These are phyloP conservation scores for Nannochloropsis gaditana DNA, from an alignment of 108 stramenopile genomes.

Conservation along the genomic window DNA sequence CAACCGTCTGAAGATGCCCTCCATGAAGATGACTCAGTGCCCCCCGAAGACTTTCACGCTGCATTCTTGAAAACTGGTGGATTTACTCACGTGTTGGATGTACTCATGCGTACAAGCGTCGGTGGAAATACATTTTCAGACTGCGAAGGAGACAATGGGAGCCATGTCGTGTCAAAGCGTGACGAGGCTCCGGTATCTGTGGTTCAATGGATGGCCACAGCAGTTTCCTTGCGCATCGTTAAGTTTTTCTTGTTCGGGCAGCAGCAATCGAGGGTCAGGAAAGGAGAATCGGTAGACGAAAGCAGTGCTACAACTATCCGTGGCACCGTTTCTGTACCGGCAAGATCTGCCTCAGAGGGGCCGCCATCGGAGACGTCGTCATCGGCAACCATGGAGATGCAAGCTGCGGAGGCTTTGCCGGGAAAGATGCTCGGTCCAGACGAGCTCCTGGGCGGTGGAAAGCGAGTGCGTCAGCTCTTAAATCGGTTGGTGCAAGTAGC, in stretches of 20 bases:
- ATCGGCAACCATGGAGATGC: too few relatives aligned
- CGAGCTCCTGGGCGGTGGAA: neutral
- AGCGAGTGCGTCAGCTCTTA: neutral
- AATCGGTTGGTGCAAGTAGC: neutral
- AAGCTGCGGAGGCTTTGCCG: neutral
- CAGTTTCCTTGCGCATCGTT: conserved; percentile 35
- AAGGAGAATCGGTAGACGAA: neutral
- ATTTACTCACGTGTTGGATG: conserved; percentile 68
- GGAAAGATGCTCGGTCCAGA: neutral
- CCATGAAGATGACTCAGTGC: conserved; percentile 39
- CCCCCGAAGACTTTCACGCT: conserved; percentile 57
- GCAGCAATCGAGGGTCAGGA: neutral
- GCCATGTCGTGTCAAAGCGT: too few relatives aligned
- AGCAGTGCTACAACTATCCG: neutral
- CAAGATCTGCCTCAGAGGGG: neutral
- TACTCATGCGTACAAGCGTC: conserved; percentile 54
- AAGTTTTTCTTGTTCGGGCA: conserved; percentile 35
- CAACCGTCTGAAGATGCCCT: conserved; percentile 69
- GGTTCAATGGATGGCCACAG: conserved; percentile 31
- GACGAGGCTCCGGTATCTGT: neutral
- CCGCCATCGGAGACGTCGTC: too few relatives aligned
- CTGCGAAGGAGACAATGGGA: too few relatives aligned
- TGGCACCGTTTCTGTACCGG: neutral
- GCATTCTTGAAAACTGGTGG: conserved; percentile 82
- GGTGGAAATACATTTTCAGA: too few relatives aligned